Percentiles rank a stretch among this genome's conserved stretches.
phyloP scores from a whole-genome alignment of 2,329 filamentous ascomycete species.

The Talaromyces sp. region DNA sequence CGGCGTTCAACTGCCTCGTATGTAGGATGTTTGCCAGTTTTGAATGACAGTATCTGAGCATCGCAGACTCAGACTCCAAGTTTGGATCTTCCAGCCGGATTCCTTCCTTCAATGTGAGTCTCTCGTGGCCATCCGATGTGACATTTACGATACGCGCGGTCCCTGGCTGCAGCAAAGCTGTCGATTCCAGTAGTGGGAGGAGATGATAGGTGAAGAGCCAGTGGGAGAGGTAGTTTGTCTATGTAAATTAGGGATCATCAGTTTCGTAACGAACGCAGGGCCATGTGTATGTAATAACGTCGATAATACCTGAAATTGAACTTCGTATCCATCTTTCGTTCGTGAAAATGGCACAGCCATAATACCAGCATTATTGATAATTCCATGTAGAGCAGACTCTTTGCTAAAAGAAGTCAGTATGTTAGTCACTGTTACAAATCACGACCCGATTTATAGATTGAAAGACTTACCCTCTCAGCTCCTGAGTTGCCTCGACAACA shows the following conservation, averaged over 20 bases:
- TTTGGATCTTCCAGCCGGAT: neutral
- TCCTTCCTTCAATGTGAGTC: neutral
- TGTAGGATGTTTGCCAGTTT: constrained; percentile 7
- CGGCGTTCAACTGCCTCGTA: neutral
- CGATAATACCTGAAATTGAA: constrained; percentile 27
- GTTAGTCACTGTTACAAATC: neutral
- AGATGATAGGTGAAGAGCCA: constrained; percentile 42
- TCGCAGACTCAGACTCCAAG: neutral
- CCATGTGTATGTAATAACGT: constrained; percentile 23
- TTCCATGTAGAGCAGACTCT: constrained; percentile 33
- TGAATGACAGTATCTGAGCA: neutral
- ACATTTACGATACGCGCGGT: constrained; percentile 2
- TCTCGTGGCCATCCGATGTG: constrained; percentile 1
- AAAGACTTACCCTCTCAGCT: neutral
- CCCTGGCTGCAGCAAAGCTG: constrained; percentile 23
- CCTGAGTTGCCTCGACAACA: constrained; percentile 33
- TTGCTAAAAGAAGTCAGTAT: constrained; percentile 24
- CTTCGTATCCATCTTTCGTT: constrained; percentile 38
- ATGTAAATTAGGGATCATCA: neutral
- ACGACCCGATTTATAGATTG: neutral
- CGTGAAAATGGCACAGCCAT: constrained; percentile 30
- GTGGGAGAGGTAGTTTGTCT: constrained; percentile 45
- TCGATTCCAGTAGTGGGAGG: constrained; percentile 36
- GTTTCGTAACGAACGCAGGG: neutral
- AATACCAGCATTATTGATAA: constrained; percentile 27